These are phyloP conservation scores for Guillardia theta DNA, from an alignment of 78 protist genomes.

Conservation along the genomic window DNA sequence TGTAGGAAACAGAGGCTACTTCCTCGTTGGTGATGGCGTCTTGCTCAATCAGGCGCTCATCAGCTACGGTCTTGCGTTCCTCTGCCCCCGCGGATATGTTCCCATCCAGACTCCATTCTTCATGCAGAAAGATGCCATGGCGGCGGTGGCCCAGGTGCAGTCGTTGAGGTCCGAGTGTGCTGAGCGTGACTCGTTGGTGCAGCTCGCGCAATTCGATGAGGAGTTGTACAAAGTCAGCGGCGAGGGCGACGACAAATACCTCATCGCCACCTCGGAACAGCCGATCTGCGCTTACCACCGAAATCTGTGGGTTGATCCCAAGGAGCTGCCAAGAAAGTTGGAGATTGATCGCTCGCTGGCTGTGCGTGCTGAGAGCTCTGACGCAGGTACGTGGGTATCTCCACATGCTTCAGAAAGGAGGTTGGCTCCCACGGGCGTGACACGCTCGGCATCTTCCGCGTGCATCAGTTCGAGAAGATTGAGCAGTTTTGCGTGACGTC, in stretches of 20 bases:
- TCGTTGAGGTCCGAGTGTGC: constrained; percentile 70
- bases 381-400: constrained; percentile 96
- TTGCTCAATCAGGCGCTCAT: constrained; percentile 85
- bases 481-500: constrained; percentile 95
- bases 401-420: constrained; percentile 99
- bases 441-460: constrained; percentile 98
- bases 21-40: constrained; percentile 85
- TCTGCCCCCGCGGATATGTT: constrained; percentile 67
- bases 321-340: constrained; percentile 56
- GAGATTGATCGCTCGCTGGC: no score
- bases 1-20: constrained; percentile 95
- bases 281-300: constrained; percentile 90
- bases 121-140: constrained; percentile 77
- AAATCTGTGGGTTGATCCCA: constrained; percentile 60
- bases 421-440: constrained; percentile 97
- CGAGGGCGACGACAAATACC: constrained; percentile 91
- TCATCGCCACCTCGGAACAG: constrained; percentile 99
- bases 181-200: constrained; percentile 94
- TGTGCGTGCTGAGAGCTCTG: no score
- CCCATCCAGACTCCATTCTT: constrained; percentile 94
- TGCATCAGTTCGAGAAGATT: constrained; percentile 97
- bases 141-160: not conserved
- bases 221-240: constrained; percentile 92
- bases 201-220: constrained; percentile 97
- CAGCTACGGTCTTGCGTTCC: constrained; percentile 77